Evolutionary conservation across 768 basidiomycete genomes (phyloP), one percentile per base, ranked within the genome.

Genomic region (Daedaleopsis sinensis): DNA sequence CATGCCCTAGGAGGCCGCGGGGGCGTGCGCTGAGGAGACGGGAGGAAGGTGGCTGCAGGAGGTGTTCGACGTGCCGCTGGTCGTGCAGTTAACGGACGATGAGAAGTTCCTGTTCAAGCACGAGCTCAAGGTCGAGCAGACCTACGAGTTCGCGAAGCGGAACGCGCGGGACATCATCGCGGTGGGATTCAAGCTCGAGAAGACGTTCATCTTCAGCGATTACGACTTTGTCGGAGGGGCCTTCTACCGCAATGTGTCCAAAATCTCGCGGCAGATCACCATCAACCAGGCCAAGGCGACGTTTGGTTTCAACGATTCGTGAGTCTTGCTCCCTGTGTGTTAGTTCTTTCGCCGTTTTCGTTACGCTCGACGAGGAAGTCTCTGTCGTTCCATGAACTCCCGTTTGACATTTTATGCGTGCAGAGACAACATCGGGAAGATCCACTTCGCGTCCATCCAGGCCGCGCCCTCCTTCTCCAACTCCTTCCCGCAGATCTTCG

Each of bases 61-160:
- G 58, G 93, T 96, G 19, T 98, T 99, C 72, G 84, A 95, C 62
- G 93, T 93, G 8, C 96, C 97, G 5, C 79, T 98, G 36, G 97
- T 99, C 59, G 82, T 99, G 58, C 97, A 99, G 74, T 84, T 99
- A 2, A 99, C 97, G 93, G 97, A 99, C 70, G 97, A 99, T 74
- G 97, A 99, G 73, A 99, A 99, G 74, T 99, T 98, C 80, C 76
- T 99, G 50, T 97, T 99, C 84, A 96, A 98, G 74, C 92, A 94
- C 57, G 91, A 91, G 65, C 84, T 97, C 61, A 96, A 93, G 73
- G 82, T 92, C 38, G 93, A 98, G 65, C 89, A 98, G 72, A 91
- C 91, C 21, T 85, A 87, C 70, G 78, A 79, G 23, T 98, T 95
- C 72, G 85, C 93, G 9, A 83, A 84, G 58, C 84, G 85, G 70